A percentile compares a stretch with the other conserved stretches of the same genome.
These are phyloP conservation scores for Chytriomyces confervae DNA, from an alignment of 192 early-diverging fungal genomes.

Conservation along the genomic window DNA sequence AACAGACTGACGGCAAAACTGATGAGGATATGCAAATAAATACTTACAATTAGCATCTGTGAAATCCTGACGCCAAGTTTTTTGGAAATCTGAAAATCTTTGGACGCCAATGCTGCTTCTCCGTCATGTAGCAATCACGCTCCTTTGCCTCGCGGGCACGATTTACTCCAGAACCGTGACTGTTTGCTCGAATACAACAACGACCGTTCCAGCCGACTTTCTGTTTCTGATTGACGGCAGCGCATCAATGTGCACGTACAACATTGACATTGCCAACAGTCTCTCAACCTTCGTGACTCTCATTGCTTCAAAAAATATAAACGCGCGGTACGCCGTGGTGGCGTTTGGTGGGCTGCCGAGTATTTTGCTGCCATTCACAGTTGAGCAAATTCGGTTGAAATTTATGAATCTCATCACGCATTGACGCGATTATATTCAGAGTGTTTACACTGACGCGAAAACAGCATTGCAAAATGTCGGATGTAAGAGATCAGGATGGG, in stretches of 20 bases:
- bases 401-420: not conserved
- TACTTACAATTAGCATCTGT: too few relatives aligned
- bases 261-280: slow-evolving; percentile 32
- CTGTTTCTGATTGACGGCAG: slow-evolving; percentile 46
- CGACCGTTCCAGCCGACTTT: slow-evolving; percentile 39
- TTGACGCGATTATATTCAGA: not conserved
- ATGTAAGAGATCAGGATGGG: slow-evolving; percentile 41
- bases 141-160: too few relatives aligned
- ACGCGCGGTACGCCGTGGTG: slow-evolving; percentile 48
- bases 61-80: too few relatives aligned
- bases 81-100: too few relatives aligned
- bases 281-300: slow-evolving; percentile 34
- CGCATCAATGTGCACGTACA: slow-evolving; percentile 49
- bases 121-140: too few relatives aligned
- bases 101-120: too few relatives aligned
- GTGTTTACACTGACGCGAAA: slow-evolving; percentile 10
- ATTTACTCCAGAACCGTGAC: not conserved
- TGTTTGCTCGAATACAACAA: slow-evolving; percentile 9
- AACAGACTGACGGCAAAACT: too few relatives aligned
- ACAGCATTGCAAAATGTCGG: slow-evolving; percentile 29
- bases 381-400: not conserved
- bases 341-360: slow-evolving; percentile 41
- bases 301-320: slow-evolving; percentile 25
- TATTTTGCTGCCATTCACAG: slow-evolving; percentile 41
- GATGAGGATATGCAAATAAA: too few relatives aligned